These are phyloP conservation scores for Coprinopsis strossmayeri DNA, from an alignment of 768 basidiomycete genomes.

Conservation along the genomic window DNA sequence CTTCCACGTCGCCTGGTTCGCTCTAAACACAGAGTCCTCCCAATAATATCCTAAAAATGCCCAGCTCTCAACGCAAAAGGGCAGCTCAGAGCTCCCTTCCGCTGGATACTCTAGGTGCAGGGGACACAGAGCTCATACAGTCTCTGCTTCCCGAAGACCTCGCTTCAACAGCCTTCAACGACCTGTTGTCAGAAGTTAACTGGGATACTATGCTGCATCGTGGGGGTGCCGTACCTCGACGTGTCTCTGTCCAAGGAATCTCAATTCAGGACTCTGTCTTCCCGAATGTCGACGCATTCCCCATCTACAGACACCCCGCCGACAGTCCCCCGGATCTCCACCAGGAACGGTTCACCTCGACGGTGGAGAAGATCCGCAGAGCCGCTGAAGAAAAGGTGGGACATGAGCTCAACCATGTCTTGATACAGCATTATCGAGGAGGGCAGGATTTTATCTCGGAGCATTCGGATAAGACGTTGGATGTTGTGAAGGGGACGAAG, in stretches of 20 bases:
- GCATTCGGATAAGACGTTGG: conserved; percentile 84
- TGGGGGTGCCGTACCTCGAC: neutral
- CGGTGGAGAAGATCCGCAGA: conserved; percentile 57
- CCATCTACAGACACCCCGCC: conserved; percentile 78
- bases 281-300: conserved; percentile 39
- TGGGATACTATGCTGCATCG: conserved; percentile 3
- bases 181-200: conserved; percentile 4
- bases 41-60: neutral
- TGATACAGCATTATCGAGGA: conserved; percentile 75
- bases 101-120: neutral
- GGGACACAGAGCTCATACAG: neutral
- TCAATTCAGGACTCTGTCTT: neutral
- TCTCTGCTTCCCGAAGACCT: neutral
- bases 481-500: conserved; percentile 64
- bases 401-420: conserved; percentile 76
- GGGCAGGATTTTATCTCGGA: conserved; percentile 82
- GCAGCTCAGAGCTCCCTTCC: neutral
- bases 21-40: too few species aligned
- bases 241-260: conserved; percentile 4
- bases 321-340: conserved; percentile 67
- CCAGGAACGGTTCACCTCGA: conserved; percentile 51
- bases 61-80: neutral
- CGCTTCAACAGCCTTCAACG: conserved; percentile 3
- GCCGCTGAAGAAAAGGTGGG: conserved; percentile 48
- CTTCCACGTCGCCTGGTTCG: too few species aligned